These are phyloP conservation scores for Raffaelea arxii DNA, from an alignment of 2,329 filamentous ascomycete genomes.

Conservation along the genomic window DNA sequence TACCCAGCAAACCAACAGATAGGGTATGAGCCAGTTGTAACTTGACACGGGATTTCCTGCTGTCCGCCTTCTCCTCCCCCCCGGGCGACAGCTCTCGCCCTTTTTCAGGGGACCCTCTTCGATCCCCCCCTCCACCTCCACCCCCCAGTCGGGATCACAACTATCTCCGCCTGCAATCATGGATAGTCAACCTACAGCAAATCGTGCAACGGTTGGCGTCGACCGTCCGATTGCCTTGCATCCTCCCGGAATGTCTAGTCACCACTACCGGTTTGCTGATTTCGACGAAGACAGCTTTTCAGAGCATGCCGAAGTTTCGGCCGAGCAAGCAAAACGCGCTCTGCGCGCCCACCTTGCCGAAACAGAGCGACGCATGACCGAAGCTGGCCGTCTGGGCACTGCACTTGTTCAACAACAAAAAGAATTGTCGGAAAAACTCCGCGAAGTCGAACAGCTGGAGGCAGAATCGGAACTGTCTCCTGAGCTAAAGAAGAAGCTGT, in stretches of 20 bases:
- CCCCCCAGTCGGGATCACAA: too few relatives aligned
- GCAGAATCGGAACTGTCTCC: slow-evolving; percentile 69
- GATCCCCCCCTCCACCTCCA: too few relatives aligned
- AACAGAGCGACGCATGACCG: slow-evolving; percentile 82
- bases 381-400: slow-evolving; percentile 81
- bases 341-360: slow-evolving; percentile 87
- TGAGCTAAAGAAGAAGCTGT: slow-evolving; percentile 72
- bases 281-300: slow-evolving; percentile 77
- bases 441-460: slow-evolving; percentile 72
- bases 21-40: too few relatives aligned
- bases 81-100: too few relatives aligned
- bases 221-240: slow-evolving; percentile 10
- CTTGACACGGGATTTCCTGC: too few relatives aligned
- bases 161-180: too few relatives aligned
- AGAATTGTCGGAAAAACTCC: slow-evolving; percentile 69
- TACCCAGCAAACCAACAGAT: too few relatives aligned
- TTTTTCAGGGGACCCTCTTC: too few relatives aligned
- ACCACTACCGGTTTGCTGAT: slow-evolving; percentile 66
- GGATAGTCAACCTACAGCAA: slow-evolving; percentile 12
- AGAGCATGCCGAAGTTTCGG: slow-evolving; percentile 66
- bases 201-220: slow-evolving; percentile 8
- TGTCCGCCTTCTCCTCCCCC: too few relatives aligned
- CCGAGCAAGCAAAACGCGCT: slow-evolving; percentile 77
- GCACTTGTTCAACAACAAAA: slow-evolving; percentile 80
- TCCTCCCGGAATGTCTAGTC: slow-evolving; percentile 20